phyloP scores from a whole-genome alignment of 2,329 filamentous ascomycete species.

The Penicillium fuscoglaucum region DNA sequence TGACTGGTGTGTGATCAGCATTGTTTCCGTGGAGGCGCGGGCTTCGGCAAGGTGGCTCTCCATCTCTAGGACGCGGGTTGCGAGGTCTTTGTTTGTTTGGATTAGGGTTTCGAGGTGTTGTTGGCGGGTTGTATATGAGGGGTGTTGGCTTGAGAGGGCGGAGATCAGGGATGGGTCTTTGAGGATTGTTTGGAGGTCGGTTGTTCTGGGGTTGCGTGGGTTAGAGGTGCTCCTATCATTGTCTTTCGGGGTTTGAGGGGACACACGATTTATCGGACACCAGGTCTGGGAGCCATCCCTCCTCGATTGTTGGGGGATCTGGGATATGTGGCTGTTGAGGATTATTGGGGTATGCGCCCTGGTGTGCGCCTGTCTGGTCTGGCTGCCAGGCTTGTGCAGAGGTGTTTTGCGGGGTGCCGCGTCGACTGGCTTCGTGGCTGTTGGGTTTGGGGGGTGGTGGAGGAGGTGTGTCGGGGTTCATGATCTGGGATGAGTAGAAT shows the following conservation, averaged over 20 bases:
- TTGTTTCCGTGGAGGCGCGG: conserved; percentile 72
- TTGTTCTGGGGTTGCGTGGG: conserved; percentile 26
- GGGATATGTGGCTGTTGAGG: conserved; percentile 20
- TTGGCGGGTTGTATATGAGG: conserved; percentile 67
- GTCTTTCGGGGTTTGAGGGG: conserved; percentile 7
- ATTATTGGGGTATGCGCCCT: conserved; percentile 13
- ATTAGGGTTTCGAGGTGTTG: conserved; percentile 65
- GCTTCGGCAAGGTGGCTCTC: conserved; percentile 51
- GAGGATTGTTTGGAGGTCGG: conserved; percentile 72
- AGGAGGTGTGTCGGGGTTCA: conserved; percentile 60
- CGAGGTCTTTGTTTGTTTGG: conserved; percentile 69
- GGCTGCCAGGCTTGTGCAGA: conserved; percentile 29
- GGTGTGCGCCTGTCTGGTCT: conserved; percentile 16
- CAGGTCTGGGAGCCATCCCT: conserved; percentile 71
- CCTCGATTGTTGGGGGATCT: conserved; percentile 51
- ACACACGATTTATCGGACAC: conserved; percentile 79
- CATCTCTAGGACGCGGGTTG: conserved; percentile 47
- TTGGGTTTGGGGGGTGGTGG: conserved; percentile 71
- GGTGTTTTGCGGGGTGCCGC: conserved; percentile 59
- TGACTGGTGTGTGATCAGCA: conserved; percentile 78
- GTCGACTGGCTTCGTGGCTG: conserved; percentile 67
- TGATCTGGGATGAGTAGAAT: conserved; percentile 27
- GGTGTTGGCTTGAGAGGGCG: conserved; percentile 75
- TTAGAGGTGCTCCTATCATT: conserved; percentile 19
- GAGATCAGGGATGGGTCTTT: conserved; percentile 67